Evolutionary conservation across 2,329 filamentous ascomycete genomes (phyloP).

Genomic region (Dendryphion nanum): DNA sequence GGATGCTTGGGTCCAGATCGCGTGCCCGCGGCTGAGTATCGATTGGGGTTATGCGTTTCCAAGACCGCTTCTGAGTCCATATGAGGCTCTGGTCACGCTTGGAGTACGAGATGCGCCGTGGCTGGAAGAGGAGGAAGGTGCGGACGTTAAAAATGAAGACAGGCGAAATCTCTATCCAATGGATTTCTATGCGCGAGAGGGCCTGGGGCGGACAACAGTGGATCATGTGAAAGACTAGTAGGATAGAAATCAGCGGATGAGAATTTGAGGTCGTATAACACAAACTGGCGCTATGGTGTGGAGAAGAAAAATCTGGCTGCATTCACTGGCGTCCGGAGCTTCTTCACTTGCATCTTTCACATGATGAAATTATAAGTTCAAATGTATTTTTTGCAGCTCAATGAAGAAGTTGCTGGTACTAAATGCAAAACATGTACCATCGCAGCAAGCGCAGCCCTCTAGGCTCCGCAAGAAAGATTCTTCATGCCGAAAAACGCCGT

Average conservation of each 20-base stretch:
- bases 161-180: constrained; percentile 78
- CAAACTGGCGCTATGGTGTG: too few relatives aligned
- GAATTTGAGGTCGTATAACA: too few relatives aligned
- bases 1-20: constrained; percentile 97
- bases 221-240: constrained; percentile 26
- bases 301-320: too few relatives aligned
- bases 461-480: too few relatives aligned
- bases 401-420: too few relatives aligned
- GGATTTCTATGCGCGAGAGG: constrained; percentile 96
- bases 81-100: constrained; percentile 90
- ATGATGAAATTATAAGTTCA: too few relatives aligned
- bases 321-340: too few relatives aligned
- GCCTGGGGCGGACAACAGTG: constrained; percentile 72
- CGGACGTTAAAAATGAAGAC: constrained; percentile 33
- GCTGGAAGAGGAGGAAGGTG: constrained; percentile 56
- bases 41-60: constrained; percentile 99
- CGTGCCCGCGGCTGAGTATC: constrained; percentile 93
- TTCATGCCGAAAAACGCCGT: too few relatives aligned
- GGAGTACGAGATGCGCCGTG: constrained; percentile 67
- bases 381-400: too few relatives aligned
- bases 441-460: too few relatives aligned
- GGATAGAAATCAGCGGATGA: constrained; percentile 2
- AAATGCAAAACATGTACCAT: too few relatives aligned
- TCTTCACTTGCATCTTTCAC: too few relatives aligned
- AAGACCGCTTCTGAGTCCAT: constrained; percentile 83